Conservation (phyloP, 441 rosid species). For the Mallotus repandus region DNA sequence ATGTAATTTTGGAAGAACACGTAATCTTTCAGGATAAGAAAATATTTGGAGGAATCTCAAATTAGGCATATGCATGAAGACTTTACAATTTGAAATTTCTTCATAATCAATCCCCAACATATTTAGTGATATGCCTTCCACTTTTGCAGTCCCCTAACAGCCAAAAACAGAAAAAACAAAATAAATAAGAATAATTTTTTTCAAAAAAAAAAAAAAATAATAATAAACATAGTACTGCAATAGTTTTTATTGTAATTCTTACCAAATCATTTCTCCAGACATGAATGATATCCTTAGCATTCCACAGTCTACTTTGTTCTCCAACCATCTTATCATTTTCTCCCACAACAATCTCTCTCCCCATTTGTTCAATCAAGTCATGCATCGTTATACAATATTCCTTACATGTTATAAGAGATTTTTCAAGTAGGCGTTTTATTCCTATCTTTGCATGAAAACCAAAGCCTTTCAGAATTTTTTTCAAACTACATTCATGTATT, state of each 20-base stretch:
- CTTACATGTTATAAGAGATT: too few species aligned
- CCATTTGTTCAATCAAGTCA: neutral
- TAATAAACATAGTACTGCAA: too few species aligned
- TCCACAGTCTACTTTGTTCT: neutral
- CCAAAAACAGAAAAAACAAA: neutral
- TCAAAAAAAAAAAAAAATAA: too few species aligned
- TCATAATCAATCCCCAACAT: neutral
- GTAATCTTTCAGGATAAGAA: too few species aligned
- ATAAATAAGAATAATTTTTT: too few species aligned
- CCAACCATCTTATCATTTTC: too few species aligned
- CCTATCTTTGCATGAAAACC: too few species aligned
- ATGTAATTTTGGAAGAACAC: fast-evolving
- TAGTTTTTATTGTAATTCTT: neutral
- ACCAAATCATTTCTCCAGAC: constrained; percentile 2
- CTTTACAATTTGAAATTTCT: neutral
- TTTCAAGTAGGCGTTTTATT: too few species aligned
- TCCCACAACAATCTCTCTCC: too few species aligned
- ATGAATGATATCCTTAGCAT: neutral
- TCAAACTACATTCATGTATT: too few species aligned
- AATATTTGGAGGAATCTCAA: neutral
- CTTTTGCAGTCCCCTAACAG: constrained; percentile 9
- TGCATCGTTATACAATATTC: neutral
- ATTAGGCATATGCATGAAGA: neutral
- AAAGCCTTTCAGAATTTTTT: too few species aligned
- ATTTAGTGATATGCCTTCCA: constrained; percentile 17